These are phyloP conservation scores for Aspergillus saccharolyticus DNA, from an alignment of 495 filamentous ascomycete species.

Conservation along the genomic window DNA sequence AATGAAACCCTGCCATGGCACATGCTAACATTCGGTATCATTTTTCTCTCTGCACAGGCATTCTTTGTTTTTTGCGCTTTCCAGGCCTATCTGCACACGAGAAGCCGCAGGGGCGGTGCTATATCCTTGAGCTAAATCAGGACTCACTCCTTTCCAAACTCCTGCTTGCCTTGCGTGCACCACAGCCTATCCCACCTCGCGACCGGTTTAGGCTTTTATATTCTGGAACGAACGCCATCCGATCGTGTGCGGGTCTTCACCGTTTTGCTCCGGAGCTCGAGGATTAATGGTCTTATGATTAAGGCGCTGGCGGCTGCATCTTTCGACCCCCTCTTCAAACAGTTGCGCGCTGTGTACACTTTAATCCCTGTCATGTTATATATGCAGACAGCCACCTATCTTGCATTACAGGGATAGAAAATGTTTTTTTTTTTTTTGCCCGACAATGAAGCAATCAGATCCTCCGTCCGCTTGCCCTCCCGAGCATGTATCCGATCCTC, in stretches of 20 bases:
- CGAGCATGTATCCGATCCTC: not conserved
- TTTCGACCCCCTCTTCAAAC: no score
- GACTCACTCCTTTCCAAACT: slow-evolving; percentile 8
- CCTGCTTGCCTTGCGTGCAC: slow-evolving; percentile 17
- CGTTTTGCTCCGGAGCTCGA: no score
- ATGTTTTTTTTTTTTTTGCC: no score
- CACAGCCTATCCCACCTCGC: not conserved
- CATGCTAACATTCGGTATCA: slow-evolving; percentile 4
- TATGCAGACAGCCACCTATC: no score
- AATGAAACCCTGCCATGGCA: not conserved
- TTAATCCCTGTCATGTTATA: no score
- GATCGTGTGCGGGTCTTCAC: no score
- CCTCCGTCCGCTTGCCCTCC: not conserved
- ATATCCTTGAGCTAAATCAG: slow-evolving; percentile 61
- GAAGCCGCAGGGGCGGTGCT: slow-evolving; percentile 71
- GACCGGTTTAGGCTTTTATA: not conserved
- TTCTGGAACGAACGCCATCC: no score
- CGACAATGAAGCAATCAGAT: no score
- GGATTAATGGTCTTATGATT: no score
- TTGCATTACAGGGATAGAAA: not conserved
- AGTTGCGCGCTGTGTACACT: no score
- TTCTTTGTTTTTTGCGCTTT: slow-evolving; percentile 88
- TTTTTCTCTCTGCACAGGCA: slow-evolving; percentile 41
- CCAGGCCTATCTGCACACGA: slow-evolving; percentile 74
- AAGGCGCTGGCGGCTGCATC: no score